Evolutionary conservation across 2,329 filamentous ascomycete genomes (phyloP).

Genomic region (Exophiala sp.): DNA sequence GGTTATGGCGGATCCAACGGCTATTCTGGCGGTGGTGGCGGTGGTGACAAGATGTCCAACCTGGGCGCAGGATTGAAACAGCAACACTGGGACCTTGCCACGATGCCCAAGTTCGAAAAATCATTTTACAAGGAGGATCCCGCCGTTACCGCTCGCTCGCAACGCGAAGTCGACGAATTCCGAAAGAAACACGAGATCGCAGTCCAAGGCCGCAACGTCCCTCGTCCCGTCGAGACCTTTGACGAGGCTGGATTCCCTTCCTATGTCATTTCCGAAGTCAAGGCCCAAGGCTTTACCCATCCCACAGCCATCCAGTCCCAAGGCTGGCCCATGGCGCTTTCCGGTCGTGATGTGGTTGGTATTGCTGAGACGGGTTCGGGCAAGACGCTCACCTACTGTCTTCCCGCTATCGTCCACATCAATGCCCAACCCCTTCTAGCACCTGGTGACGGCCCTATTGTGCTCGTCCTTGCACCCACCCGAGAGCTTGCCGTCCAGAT

Average conservation of each 20-base stretch:
- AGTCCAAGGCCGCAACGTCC: conserved; percentile 71
- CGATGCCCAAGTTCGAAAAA: conserved; percentile 95
- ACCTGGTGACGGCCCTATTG: conserved; percentile 92
- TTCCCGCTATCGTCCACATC: conserved; percentile 98
- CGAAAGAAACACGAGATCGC: conserved; percentile 79
- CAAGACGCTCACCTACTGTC: conserved; percentile 97
- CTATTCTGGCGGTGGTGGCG: conserved; percentile 54
- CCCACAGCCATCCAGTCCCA: conserved; percentile 97
- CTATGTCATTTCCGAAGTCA: conserved; percentile 98
- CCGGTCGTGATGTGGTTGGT: conserved; percentile 95
- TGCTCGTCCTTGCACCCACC: conserved; percentile 89
- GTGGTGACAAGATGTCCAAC: conserved; percentile 89
- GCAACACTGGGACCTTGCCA: conserved; percentile 75
- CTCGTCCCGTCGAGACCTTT: conserved; percentile 92
- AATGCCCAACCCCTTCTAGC: conserved; percentile 96
- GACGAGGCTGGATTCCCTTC: conserved; percentile 95
- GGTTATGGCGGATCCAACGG: conserved; percentile 47
- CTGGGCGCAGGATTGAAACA: conserved; percentile 82
- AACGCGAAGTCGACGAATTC: conserved; percentile 80
- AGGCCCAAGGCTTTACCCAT: conserved; percentile 89
- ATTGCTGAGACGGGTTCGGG: conserved; percentile 98
- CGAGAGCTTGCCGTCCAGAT: conserved; percentile 98
- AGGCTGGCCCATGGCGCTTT: conserved; percentile 98
- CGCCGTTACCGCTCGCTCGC: conserved; percentile 65
- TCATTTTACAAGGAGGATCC: conserved; percentile 97